Percentiles rank a stretch among this genome's conserved stretches.
These are phyloP conservation scores for Fraxinus quadrangulata DNA, from an alignment of 257 asterid species.

Conservation along the genomic window DNA sequence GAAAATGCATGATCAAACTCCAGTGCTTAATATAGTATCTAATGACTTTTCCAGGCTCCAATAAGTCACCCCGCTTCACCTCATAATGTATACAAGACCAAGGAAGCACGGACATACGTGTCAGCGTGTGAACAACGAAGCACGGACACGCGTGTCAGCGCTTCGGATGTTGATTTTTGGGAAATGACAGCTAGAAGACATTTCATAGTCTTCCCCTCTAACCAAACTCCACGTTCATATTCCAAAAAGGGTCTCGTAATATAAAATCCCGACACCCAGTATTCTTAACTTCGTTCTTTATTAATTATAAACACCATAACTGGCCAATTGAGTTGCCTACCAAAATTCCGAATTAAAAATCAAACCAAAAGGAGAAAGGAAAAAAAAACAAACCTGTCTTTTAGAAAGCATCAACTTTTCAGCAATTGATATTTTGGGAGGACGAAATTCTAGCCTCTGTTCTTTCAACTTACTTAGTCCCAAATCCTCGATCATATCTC, in stretches of 20 bases:
- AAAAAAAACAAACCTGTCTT: slow-evolving; percentile 61
- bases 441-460: slow-evolving; percentile 69
- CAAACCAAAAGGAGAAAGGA: slow-evolving; percentile 9
- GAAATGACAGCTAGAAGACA: not conserved
- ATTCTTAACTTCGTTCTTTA: slow-evolving; percentile 8
- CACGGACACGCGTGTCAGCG: not conserved
- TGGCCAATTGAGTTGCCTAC: not conserved
- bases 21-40: not conserved
- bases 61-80: not conserved
- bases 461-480: slow-evolving; percentile 75
- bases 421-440: slow-evolving; percentile 75
- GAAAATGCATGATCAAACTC: not conserved
- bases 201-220: not conserved
- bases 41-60: not conserved
- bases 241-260: slow-evolving; percentile 7
- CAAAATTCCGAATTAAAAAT: not conserved
- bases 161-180: too few relatives aligned
- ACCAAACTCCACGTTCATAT: slow-evolving; percentile 24
- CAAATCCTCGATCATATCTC: slow-evolving; percentile 79
- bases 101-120: not conserved
- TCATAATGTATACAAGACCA: not conserved
- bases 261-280: not conserved
- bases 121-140: not conserved
- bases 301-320: slow-evolving; percentile 1
- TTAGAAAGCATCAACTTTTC: slow-evolving; percentile 73